These are phyloP conservation scores for Calycina marina DNA, from an alignment of 2,329 filamentous ascomycete species.

Conservation along the genomic window DNA sequence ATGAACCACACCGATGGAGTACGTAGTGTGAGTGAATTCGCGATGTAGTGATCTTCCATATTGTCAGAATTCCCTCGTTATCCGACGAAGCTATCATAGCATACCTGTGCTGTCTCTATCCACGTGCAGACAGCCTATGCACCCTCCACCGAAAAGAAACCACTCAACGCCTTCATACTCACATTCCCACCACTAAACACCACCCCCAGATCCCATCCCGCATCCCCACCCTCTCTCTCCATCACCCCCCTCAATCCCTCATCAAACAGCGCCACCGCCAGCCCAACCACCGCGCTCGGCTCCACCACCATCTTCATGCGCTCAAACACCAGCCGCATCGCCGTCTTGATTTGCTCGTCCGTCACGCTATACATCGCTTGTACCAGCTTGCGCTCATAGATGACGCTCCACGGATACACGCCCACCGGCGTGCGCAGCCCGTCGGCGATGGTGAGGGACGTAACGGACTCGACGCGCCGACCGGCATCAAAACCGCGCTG, in stretches of 20 bases:
- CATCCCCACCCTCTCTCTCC: slow-evolving; percentile 51
- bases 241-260: slow-evolving; percentile 66
- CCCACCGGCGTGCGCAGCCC: slow-evolving; percentile 78
- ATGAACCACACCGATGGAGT: no score
- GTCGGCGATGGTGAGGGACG: slow-evolving; percentile 72
- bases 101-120: no score
- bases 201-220: slow-evolving; percentile 57
- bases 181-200: slow-evolving; percentile 49
- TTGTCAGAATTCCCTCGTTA: no score
- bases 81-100: no score
- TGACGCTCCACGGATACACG: slow-evolving; percentile 58
- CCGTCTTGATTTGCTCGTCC: slow-evolving; percentile 67
- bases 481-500: slow-evolving; percentile 53
- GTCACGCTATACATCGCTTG: slow-evolving; percentile 55
- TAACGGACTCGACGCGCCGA: slow-evolving; percentile 50
- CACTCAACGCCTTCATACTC: slow-evolving; percentile 36
- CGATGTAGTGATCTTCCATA: no score
- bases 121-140: no score
- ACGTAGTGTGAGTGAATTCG: no score
- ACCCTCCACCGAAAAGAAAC: no score
- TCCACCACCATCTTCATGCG: slow-evolving; percentile 84
- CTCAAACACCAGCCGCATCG: slow-evolving; percentile 69
- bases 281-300: slow-evolving; percentile 69
- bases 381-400: slow-evolving; percentile 59
- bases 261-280: slow-evolving; percentile 73